These are phyloP conservation scores for Lolium multiflorum DNA, from an alignment of 176 grass and related monocot species.

Conservation along the genomic window DNA sequence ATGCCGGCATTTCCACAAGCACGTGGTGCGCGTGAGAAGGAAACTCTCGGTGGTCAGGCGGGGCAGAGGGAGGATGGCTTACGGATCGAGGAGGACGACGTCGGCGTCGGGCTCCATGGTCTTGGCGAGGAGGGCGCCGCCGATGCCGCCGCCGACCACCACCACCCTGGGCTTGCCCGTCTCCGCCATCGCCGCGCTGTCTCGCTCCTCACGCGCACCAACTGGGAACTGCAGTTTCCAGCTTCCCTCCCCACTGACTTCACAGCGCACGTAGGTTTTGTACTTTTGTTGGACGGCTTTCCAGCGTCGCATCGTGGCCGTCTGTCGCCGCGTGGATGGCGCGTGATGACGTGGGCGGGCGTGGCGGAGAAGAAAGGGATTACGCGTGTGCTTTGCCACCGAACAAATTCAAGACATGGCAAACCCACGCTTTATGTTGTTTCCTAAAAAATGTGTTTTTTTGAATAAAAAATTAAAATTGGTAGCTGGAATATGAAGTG, in stretches of 20 bases:
- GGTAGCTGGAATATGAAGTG: too few species aligned
- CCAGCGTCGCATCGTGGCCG: not conserved
- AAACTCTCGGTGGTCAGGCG: too few species aligned
- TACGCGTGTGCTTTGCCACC: not conserved
- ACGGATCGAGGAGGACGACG: constrained; percentile 78
- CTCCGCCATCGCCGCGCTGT: constrained; percentile 30
- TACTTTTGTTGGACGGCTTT: not conserved
- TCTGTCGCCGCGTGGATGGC: not conserved
- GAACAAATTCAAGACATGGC: not conserved
- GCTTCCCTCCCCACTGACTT: not conserved
- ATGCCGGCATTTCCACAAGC: constrained; percentile 29
- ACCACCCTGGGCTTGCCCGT: constrained; percentile 54
- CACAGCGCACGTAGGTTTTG: not conserved
- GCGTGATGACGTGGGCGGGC: not conserved
- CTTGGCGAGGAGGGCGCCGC: constrained; percentile 72
- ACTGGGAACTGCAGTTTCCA: not conserved
- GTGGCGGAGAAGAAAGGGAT: not conserved
- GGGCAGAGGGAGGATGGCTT: constrained; percentile 11
- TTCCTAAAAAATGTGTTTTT: too few species aligned
- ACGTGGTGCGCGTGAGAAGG: not conserved
- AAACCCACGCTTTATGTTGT: not conserved
- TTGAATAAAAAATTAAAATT: too few species aligned
- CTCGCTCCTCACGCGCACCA: not conserved
- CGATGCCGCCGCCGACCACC: constrained; percentile 75
- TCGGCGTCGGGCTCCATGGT: constrained; percentile 62